These are phyloP conservation scores for Trapa incisa DNA, from an alignment of 345 rosid genomes.

Conservation along the genomic window DNA sequence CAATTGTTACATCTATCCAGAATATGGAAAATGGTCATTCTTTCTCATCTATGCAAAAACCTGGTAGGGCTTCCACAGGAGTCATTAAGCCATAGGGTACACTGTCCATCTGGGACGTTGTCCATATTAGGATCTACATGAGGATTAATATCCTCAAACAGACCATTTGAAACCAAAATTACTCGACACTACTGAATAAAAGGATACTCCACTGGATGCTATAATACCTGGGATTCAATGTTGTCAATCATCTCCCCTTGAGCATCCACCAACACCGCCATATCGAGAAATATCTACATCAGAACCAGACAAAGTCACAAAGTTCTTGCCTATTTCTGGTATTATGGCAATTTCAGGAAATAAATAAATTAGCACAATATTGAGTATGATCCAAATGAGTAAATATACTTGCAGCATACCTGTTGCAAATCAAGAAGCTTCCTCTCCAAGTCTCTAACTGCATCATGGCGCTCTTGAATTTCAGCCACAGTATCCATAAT, in stretches of 20 bases:
- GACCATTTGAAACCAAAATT: too few species aligned
- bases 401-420: slow-evolving; percentile 72
- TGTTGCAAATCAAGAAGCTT: slow-evolving; percentile 87
- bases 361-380: too few species aligned
- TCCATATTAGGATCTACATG: too few species aligned
- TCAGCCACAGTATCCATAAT: slow-evolving; percentile 88
- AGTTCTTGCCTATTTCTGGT: neutral
- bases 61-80: neutral
- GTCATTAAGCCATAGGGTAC: too few species aligned
- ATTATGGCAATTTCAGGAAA: too few species aligned
- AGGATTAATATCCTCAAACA: too few species aligned
- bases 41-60: neutral
- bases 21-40: neutral
- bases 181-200: neutral
- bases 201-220: neutral
- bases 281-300: slow-evolving; percentile 76
- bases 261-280: slow-evolving; percentile 90
- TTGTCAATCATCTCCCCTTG: slow-evolving; percentile 91
- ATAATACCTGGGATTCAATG: slow-evolving; percentile 72
- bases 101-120: too few species aligned
- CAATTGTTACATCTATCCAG: too few species aligned
- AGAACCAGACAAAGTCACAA: neutral
- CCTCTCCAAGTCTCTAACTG: slow-evolving; percentile 71
- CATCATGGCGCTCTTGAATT: slow-evolving; percentile 98
- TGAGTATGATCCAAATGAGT: neutral